Base-by-base conservation (phyloP, 2,329 filamentous ascomycete species). In the Trichoderma hamatum region DNA sequence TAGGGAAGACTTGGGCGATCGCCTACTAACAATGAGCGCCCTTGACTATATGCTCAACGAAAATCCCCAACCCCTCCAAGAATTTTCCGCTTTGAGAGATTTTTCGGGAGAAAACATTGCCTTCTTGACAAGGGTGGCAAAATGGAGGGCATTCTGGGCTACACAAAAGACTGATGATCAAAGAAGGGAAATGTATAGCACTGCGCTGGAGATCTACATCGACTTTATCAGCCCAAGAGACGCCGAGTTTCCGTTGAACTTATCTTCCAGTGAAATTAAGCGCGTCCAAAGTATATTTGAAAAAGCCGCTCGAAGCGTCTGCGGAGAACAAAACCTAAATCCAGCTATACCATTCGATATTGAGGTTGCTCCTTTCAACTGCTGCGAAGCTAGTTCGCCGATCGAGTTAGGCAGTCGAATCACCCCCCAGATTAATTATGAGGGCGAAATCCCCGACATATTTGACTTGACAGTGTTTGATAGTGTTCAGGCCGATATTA, bases 91-190 rank as follows among this genome's bases (percentile, higher is more conserved):
- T 0, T 80, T 86, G 0, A 83, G 85, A 51, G 89, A 92, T 72
- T 91, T 92, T 74, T 90, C 89, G 0, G 89, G 88, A 13, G 89
- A 92, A 76, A 92, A 92, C 75, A 88, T 91, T 72, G 84, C 88
- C 43, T 91, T 91, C 76, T 79, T 91, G 2, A 86, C 82, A 16
- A 79, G 81, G 24, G 82, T 89, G 2, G 78, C 82, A 1, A 80
- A 82, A 61, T 90, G 87, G 86, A 88, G 86, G 74, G 72, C 74
- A 3, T 75, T 75, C 1, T 72, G 73, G 73, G 39, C 72, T 67
- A 63, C 67, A 4, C 55, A 63, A 1, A 30, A 67, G 0, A 51
- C 26, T 14, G 36, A 51, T 32, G 34, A 56, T 11, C 56, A 64
- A 10, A 52, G 54, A 10, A 14, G 51, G 1, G 79, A 84, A 36